phyloP scores from a whole-genome alignment of 2,329 filamentous ascomycete genomes.

The Fonsecaea pugnacius region DNA sequence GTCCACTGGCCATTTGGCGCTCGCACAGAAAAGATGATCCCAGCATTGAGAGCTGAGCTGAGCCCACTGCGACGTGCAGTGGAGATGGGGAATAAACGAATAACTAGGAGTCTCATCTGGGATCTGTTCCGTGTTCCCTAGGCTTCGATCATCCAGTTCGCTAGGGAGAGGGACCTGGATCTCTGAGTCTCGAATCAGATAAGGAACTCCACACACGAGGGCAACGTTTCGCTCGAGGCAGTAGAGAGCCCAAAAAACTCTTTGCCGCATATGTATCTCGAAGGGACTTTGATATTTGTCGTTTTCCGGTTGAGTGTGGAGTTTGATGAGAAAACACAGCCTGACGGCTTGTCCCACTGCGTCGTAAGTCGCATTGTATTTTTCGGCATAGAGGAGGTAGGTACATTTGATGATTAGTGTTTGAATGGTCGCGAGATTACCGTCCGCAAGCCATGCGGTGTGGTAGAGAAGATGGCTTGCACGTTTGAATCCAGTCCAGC shows the following conservation, averaged over 20 bases:
- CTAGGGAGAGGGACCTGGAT: neutral
- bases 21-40: neutral
- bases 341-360: neutral
- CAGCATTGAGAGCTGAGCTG: constrained; percentile 6
- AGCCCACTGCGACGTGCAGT: neutral
- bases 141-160: neutral
- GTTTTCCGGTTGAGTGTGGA: neutral
- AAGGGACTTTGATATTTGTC: neutral
- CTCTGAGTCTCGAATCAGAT: constrained; percentile 10
- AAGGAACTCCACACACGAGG: constrained; percentile 1
- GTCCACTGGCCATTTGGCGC: neutral
- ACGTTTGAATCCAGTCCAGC: too few relatives aligned
- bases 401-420: too few relatives aligned
- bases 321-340: neutral
- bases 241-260: constrained; percentile 6
- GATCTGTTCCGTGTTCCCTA: neutral
- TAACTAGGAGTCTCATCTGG: neutral
- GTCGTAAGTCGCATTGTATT: neutral
- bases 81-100: neutral
- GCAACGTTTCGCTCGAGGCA: constrained; percentile 5
- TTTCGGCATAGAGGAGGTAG: too few relatives aligned
- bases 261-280: constrained; percentile 2
- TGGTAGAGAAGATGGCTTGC: too few relatives aligned
- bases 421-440: too few relatives aligned
- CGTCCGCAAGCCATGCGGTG: too few relatives aligned